These are phyloP conservation scores for Fagus sylvatica DNA, from an alignment of 306 rosid genomes.

Conservation along the genomic window DNA sequence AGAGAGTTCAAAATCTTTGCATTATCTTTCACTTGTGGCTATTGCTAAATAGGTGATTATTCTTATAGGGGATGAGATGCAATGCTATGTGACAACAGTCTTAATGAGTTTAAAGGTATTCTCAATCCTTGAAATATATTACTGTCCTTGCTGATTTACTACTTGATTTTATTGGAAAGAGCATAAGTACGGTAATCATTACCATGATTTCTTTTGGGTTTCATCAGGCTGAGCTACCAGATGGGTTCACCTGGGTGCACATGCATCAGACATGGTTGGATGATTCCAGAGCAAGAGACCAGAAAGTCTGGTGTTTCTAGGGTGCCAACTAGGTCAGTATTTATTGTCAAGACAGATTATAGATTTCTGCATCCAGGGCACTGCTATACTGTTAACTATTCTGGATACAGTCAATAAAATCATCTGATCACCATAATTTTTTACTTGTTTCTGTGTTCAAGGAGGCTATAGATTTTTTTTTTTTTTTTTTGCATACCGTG, in stretches of 20 bases:
- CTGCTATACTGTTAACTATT: not conserved
- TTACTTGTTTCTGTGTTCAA: not conserved
- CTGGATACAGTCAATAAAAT: not conserved
- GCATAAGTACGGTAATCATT: conserved; percentile 7
- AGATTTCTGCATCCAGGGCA: not conserved
- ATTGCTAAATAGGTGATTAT: conserved; percentile 12
- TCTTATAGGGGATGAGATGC: conserved; percentile 40
- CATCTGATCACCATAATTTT: not conserved
- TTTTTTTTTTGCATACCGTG: no score
- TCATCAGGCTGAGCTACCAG: conserved; percentile 45
- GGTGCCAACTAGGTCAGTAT: conserved; percentile 17
- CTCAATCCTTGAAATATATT: not conserved
- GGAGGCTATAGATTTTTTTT: no score
- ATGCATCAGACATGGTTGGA: conserved; percentile 76
- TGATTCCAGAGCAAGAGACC: conserved; percentile 37
- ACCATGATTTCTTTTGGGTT: conserved; percentile 17
- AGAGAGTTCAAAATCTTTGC: not conserved
- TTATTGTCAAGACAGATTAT: not conserved
- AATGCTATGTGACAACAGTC: conserved; percentile 59
- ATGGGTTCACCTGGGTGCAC: conserved; percentile 59
- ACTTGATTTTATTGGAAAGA: not conserved
- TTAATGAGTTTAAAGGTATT: conserved; percentile 60
- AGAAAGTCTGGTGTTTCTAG: conserved; percentile 47
- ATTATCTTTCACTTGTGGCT: not conserved
- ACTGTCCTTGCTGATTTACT: not conserved